phyloP scores from a whole-genome alignment of 1,139 yeast genomes.

The Pichia sp. region DNA sequence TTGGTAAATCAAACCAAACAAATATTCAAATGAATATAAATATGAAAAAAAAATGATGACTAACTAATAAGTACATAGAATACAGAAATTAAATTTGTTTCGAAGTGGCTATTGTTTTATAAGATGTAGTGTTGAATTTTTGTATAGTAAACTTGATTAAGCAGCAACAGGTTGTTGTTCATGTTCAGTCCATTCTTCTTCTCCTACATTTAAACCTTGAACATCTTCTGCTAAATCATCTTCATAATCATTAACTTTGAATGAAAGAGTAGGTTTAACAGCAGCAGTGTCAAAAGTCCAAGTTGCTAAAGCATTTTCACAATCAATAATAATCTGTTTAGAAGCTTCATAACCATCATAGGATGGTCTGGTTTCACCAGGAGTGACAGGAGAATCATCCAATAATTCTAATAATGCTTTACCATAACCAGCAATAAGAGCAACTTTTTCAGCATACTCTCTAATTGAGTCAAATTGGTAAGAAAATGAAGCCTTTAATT shows the following conservation, averaged over 20 bases:
- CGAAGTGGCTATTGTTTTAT: neutral
- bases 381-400: conserved; percentile 82
- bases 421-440: conserved; percentile 84
- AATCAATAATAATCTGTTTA: conserved; percentile 78
- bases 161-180: conserved; percentile 22
- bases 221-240: conserved; percentile 42
- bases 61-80: neutral
- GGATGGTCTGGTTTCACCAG: conserved; percentile 87
- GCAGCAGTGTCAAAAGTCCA: conserved; percentile 82
- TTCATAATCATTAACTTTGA: conserved; percentile 66
- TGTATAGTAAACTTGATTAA: conserved; percentile 9
- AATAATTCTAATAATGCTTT: conserved; percentile 75
- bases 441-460: conserved; percentile 78
- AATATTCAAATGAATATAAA: neutral
- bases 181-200: conserved; percentile 30
- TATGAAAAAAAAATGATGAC: neutral
- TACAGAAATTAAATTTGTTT: neutral
- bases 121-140: neutral
- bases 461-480: conserved; percentile 79
- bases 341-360: conserved; percentile 86
- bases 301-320: conserved; percentile 74
- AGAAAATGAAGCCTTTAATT: conserved; percentile 76
- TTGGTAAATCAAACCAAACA: neutral
- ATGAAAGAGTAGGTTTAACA: conserved; percentile 72
- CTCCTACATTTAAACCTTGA: conserved; percentile 50